Evolutionary conservation across 805 yeast species (phyloP), one percentile per base, ranked within the genome.

Genomic region (Cyberlindnera galapagoensis): DNA sequence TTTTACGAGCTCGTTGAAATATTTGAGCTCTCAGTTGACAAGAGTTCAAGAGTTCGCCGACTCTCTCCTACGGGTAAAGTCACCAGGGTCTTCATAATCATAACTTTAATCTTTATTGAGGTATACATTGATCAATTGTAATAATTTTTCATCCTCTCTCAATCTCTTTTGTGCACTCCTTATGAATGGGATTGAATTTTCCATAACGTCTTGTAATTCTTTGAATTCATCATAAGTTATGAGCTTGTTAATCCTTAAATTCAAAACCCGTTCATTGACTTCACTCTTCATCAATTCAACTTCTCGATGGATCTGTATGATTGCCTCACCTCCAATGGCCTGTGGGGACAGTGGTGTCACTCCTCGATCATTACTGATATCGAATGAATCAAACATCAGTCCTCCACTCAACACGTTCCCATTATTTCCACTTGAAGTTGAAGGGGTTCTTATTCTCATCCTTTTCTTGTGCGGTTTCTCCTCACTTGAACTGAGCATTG

Each of bases 291-390:
- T 47, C 16, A 24, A 20, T 28, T 46, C 49, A 31, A 42, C 37
- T 21, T 46, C 48, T 16, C 42, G 43, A 24, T 47, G 47, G 10
- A 47, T 42, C 7, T 31, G 35, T 22, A 47, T 27, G 7, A 46
- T 34, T 3, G 52, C 44, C 12, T 47, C 51, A 4, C 52, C 52
- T n/a, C n/a, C n/a, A n/a, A n/a, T n/a, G n/a, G n/a, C n/a, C n/a
- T 9, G 18, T 17, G 23, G 25, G 12, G 19, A 25, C 17, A 11
- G 11, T 9, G 30, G 13, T 28, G 23, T 26, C 26, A 12, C 14
- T 6, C 11, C 16, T 7, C 12, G 12, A 21, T 14, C 24, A 21
- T 7, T 7, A 21, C 24, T 21, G 11, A 12, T 11, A 12, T 9
- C 24, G 18, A 16, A n/a, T 18, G 14, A 12, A 5, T 12, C 9